Evolutionary conservation across 345 rosid genomes (phyloP), one percentile per base, ranked within the genome.

Genomic region (Abelmoschus esculentus): DNA sequence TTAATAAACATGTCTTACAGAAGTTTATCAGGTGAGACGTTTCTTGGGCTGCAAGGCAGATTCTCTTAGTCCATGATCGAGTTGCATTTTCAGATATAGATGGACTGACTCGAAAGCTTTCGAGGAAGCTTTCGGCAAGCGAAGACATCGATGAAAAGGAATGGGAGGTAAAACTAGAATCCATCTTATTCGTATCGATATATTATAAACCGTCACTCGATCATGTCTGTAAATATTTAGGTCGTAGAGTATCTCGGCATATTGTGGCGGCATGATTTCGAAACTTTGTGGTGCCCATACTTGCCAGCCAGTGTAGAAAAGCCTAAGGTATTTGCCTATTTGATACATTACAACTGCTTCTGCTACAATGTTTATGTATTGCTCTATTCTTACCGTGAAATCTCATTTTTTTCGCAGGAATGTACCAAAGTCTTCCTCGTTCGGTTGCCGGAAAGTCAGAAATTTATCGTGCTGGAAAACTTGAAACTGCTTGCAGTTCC

Each of bases 231-330:
- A 38, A 38, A 52, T 2, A 9, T 44, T 2, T 9, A 93, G 97
- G 81, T 89, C 15, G 87, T 85, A 64, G 97, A 88, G 76, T 91
- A 96, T 71, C 84, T 91, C 61, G 97, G 96, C 5, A 86, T 80
- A 86, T 91, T 96, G 96, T 88, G 98, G 98, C 85, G 86, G 79
- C 79, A 90, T 28, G 91, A 88, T 73, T 91, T 91, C 66, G 96
- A 91, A 80, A 77, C 88, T 8, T 46, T 81, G 73, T 49, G 77
- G 70, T 83, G 76, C 77, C 97, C 96, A 3, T 82, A 83, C 80
- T 73, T 84, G 77, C 87, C 95, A 2, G 91, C 89, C n/a, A 78
- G 77, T 68, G 73, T 78, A 28, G 84, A 83, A 74, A 66, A 56
- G 40, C 96, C 98, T 1, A 91, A 90, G 96, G 98, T 90, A 72